Conservation (phyloP, 2,329 filamentous ascomycete genomes). For the Colletotrichum paranaense region DNA sequence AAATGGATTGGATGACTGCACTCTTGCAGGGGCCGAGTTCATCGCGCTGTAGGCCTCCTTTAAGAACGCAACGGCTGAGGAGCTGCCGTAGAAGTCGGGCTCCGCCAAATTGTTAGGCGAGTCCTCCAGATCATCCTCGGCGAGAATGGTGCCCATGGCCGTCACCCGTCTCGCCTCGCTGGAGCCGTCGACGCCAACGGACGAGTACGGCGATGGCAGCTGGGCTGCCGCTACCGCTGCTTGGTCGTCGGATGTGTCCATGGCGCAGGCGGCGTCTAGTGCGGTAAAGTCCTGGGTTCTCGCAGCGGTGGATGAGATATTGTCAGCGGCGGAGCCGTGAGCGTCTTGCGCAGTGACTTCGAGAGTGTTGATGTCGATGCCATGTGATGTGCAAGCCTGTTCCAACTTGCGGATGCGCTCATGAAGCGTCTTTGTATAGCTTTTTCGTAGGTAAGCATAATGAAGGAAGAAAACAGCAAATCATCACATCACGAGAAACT, state of each 20-base stretch:
- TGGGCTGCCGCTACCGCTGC: background rate
- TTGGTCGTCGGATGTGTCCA: background rate
- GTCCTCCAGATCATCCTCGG: conserved; percentile 43
- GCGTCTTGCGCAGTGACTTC: background rate
- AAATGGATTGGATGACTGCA: background rate
- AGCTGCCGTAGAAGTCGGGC: conserved; percentile 50
- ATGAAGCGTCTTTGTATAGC: conserved; percentile 40
- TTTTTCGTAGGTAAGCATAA: background rate
- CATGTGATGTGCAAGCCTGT: conserved; percentile 36
- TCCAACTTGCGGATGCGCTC: conserved; percentile 43
- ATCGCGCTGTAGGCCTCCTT: conserved; percentile 48
- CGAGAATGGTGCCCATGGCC: conserved; percentile 51
- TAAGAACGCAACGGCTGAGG: conserved; percentile 52
- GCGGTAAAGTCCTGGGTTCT: background rate
- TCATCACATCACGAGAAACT: accelerated
- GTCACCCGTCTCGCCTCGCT: conserved; percentile 42
- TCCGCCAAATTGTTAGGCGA: conserved; percentile 25
- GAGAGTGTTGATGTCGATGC: conserved; percentile 11
- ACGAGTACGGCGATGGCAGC: background rate
- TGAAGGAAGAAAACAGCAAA: background rate
- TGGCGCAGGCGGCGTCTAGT: background rate
- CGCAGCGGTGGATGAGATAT: background rate
- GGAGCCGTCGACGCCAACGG: conserved; percentile 22
- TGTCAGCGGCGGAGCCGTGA: background rate
- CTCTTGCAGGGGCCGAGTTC: conserved; percentile 27